These are phyloP conservation scores for Dactylis glomerata DNA, from an alignment of 176 grass and related monocot genomes.

Conservation along the genomic window DNA sequence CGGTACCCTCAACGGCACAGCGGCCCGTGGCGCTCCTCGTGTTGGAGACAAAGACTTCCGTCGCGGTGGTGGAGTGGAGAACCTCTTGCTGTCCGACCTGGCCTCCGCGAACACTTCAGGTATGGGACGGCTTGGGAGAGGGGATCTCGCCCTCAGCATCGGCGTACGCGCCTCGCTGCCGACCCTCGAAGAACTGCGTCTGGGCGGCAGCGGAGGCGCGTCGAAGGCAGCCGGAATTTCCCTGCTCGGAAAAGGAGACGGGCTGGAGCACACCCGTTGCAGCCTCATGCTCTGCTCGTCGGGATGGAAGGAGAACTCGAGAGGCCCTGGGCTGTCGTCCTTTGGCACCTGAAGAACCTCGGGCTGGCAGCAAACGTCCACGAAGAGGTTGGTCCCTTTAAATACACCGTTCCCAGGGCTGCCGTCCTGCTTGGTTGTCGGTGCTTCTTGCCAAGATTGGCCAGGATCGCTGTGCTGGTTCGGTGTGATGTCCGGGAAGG, in stretches of 20 bases:
- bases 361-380: background rate
- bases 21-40: background rate
- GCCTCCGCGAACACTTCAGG: conserved; percentile 71
- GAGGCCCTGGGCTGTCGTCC: background rate
- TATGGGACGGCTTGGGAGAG: conserved; percentile 46
- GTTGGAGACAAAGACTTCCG: conserved; percentile 37
- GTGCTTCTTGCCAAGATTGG: background rate
- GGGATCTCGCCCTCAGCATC: conserved; percentile 59
- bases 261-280: conserved; percentile 39
- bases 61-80: conserved; percentile 69
- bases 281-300: conserved; percentile 34
- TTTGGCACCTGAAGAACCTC: background rate
- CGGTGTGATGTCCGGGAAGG: background rate
- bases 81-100: conserved; percentile 55
- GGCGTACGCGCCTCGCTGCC: background rate
- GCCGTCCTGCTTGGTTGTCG: background rate
- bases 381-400: conserved; percentile 8
- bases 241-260: conserved; percentile 35
- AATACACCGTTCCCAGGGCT: background rate
- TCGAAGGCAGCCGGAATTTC: background rate
- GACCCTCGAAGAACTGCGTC: conserved; percentile 3
- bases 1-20: background rate
- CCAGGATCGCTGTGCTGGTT: background rate
- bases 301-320: conserved; percentile 56
- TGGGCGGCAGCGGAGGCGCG: background rate